A percentile compares a stretch with the other conserved stretches of the same genome.
These are phyloP conservation scores for Fonsecaea nubica DNA, from an alignment of 2,329 filamentous ascomycete species.

Conservation along the genomic window DNA sequence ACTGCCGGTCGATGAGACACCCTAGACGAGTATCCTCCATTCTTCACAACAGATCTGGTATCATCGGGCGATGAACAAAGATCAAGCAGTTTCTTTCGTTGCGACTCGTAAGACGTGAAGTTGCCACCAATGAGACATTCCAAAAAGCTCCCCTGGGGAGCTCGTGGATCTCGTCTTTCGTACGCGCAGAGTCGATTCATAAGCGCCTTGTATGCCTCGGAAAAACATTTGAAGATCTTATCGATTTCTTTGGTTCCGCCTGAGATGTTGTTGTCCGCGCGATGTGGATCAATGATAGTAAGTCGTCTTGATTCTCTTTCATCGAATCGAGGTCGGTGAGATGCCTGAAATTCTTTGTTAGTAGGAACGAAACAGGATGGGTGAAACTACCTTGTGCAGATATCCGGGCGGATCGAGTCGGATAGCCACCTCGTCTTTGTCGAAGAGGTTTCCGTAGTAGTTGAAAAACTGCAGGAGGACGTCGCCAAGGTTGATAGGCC, in stretches of 20 bases:
- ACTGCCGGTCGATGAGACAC: not conserved
- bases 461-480: conserved; percentile 87
- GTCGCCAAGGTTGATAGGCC: conserved; percentile 69
- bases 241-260: conserved; percentile 77
- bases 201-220: conserved; percentile 66
- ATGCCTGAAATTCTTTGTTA: conserved; percentile 29
- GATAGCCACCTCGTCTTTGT: conserved; percentile 74
- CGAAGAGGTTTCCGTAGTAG: conserved; percentile 83
- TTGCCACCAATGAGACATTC: conserved; percentile 76
- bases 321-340: conserved; percentile 50
- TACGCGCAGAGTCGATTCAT: conserved; percentile 60
- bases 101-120: conserved; percentile 74
- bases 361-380: conserved; percentile 14
- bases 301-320: conserved; percentile 69
- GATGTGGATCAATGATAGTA: conserved; percentile 92
- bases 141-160: conserved; percentile 64
- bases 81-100: conserved; percentile 68
- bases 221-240: conserved; percentile 73
- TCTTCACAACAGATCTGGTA: not conserved
- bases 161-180: conserved; percentile 44
- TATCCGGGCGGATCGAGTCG: conserved; percentile 75
- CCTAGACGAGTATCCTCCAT: not conserved
- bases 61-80: conserved; percentile 46
- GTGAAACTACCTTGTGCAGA: conserved; percentile 70
- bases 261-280: conserved; percentile 82